Evolutionary conservation across 2,329 filamentous ascomycete species (phyloP).

Genomic region (Trichoderma asperellum): DNA sequence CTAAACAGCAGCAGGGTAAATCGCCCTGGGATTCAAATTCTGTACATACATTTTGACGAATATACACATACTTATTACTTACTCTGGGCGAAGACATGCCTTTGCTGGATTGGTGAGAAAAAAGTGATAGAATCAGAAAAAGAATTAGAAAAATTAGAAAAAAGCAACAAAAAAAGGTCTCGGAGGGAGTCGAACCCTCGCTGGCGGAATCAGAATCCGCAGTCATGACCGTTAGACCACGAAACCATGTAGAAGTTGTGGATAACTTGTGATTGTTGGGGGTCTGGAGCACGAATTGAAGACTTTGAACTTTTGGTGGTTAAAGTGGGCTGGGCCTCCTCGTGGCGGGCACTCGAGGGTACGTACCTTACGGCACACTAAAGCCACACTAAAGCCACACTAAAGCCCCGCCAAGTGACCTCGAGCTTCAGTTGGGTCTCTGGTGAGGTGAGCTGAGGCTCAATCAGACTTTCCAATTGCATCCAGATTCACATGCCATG

Average conservation of each 20-base stretch:
- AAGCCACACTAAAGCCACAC: background rate
- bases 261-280: constrained; percentile 10
- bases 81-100: background rate
- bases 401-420: constrained; percentile 17
- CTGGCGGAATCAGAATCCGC: constrained; percentile 32
- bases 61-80: background rate
- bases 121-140: background rate
- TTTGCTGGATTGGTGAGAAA: background rate
- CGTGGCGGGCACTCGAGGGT: background rate
- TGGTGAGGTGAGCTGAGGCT: background rate
- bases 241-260: constrained; percentile 7
- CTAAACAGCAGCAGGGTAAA: background rate
- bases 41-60: background rate
- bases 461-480: background rate
- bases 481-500: background rate
- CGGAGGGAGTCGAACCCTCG: constrained; percentile 31
- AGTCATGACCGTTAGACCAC: constrained; percentile 31
- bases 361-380: background rate
- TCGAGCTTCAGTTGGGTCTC: background rate
- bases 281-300: background rate
- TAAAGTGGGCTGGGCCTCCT: background rate
- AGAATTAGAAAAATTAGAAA: background rate
- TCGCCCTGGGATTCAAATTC: background rate
- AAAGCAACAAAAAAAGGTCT: background rate
- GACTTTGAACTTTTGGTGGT: background rate